Percentiles rank a stretch among this genome's conserved stretches.
Conservation (phyloP, 306 rosid species). For the Lotus japonicus region DNA sequence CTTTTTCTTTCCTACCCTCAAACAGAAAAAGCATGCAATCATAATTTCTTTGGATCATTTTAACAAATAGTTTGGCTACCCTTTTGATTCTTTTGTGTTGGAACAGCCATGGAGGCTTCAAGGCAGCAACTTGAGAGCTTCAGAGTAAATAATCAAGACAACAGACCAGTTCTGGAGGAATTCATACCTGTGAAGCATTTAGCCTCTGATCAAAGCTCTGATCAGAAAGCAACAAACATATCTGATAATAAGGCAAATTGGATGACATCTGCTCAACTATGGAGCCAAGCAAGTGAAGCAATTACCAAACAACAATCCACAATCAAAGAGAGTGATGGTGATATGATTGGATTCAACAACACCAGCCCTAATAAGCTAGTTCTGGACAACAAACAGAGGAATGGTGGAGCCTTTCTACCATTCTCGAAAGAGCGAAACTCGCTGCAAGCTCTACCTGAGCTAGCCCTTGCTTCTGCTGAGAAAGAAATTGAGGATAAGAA, state of each 20-base stretch:
- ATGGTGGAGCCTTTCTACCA: conserved; percentile 89
- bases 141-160: conserved; percentile 44
- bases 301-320: conserved; percentile 35
- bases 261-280: conserved; percentile 95
- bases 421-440: conserved; percentile 65
- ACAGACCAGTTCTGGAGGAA: conserved; percentile 81
- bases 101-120: conserved; percentile 74
- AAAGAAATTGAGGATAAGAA: conserved; percentile 43
- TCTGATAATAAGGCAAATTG: conserved; percentile 90
- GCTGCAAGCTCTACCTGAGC: conserved; percentile 50
- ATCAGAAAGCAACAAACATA: conserved; percentile 31
- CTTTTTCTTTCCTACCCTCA: conserved; percentile 29
- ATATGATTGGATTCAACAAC: conserved; percentile 42
- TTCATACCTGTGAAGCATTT: conserved; percentile 81
- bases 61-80: neutral
- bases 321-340: conserved; percentile 34
- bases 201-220: conserved; percentile 45
- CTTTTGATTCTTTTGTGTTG: neutral
- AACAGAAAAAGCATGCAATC: conserved; percentile 20
- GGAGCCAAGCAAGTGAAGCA: conserved; percentile 87
- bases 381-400: conserved; percentile 51
- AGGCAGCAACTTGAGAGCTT: conserved; percentile 74
- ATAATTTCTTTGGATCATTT: neutral
- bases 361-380: conserved; percentile 54
- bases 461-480: conserved; percentile 56